Evolutionary conservation across 2,329 filamentous ascomycete species (phyloP).

Genomic region (Fusarium longipes): DNA sequence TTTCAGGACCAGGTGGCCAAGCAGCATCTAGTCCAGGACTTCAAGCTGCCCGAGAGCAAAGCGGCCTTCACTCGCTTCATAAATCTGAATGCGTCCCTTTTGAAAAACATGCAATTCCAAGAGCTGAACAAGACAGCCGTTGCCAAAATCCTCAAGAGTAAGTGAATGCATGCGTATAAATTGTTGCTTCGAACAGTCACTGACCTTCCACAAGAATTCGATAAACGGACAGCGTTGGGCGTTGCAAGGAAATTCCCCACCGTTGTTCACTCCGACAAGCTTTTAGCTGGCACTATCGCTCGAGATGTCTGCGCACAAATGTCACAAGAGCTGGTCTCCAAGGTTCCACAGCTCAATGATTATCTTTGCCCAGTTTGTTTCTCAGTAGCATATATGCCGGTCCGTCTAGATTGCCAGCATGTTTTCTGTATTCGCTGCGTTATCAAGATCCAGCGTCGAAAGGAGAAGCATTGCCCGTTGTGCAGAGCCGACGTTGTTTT

Average conservation of each 20-base stretch:
- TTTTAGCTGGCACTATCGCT: slow-evolving; percentile 75
- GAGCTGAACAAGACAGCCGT: slow-evolving; percentile 85
- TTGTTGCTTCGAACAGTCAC: not conserved
- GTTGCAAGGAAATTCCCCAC: slow-evolving; percentile 72
- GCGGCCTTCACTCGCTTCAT: slow-evolving; percentile 76
- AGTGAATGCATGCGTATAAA: slow-evolving; percentile 40
- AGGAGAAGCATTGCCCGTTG: slow-evolving; percentile 77
- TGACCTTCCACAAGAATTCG: slow-evolving; percentile 74
- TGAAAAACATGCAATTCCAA: slow-evolving; percentile 85
- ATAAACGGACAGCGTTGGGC: slow-evolving; percentile 83
- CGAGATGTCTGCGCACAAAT: slow-evolving; percentile 81
- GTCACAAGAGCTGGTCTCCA: slow-evolving; percentile 74
- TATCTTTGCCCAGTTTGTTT: slow-evolving; percentile 86
- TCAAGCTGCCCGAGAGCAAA: slow-evolving; percentile 74
- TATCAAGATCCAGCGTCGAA: slow-evolving; percentile 79
- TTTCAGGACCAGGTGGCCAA: slow-evolving; percentile 76
- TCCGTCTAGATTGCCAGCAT: slow-evolving; percentile 80
- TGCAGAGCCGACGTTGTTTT: slow-evolving; percentile 79
- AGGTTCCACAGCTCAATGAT: slow-evolving; percentile 86
- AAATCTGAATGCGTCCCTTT: slow-evolving; percentile 76
- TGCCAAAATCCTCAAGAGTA: slow-evolving; percentile 86
- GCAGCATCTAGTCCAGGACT: slow-evolving; percentile 67
- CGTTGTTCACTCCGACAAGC: slow-evolving; percentile 67
- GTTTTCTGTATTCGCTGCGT: slow-evolving; percentile 87
- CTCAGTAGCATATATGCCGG: slow-evolving; percentile 81